These are phyloP conservation scores for Cryptococcus jaspeensis DNA, from an alignment of 1,284 basidiomycete species.

Conservation along the genomic window DNA sequence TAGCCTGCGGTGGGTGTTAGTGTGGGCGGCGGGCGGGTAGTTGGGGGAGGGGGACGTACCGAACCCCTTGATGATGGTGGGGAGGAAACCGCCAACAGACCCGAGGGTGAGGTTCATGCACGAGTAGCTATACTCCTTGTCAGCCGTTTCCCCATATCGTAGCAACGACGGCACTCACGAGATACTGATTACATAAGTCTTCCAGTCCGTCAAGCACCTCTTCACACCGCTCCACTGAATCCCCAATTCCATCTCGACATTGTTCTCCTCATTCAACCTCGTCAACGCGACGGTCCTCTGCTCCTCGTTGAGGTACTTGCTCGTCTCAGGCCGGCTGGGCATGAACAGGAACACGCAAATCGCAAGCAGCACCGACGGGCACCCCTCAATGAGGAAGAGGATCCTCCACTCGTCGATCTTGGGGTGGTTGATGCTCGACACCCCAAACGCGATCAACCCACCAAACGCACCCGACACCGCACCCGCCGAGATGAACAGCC, in stretches of 20 bases:
- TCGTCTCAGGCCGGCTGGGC: constrained; percentile 74
- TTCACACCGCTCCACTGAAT: constrained; percentile 56
- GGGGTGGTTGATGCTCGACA: constrained; percentile 39
- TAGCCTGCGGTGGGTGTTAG: constrained; percentile 52
- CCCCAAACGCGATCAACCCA: constrained; percentile 49
- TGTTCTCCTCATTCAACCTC: constrained; percentile 68
- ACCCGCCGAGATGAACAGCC: constrained; percentile 53
- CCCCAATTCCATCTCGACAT: constrained; percentile 57
- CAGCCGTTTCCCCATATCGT: constrained; percentile 28
- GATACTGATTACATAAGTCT: constrained; percentile 59
- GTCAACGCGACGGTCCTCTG: constrained; percentile 71
- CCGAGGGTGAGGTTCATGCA: constrained; percentile 75
- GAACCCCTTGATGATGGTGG: constrained; percentile 66
- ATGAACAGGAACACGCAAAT: constrained; percentile 64
- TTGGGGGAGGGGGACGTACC: constrained; percentile 3
- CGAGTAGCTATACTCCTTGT: constrained; percentile 65
- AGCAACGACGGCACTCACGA: constrained; percentile 55
- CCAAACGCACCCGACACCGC: constrained; percentile 48
- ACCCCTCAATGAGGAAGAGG: constrained; percentile 62
- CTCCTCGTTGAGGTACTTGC: constrained; percentile 65
- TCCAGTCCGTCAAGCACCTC: constrained; percentile 65
- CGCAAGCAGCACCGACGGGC: constrained; percentile 60
- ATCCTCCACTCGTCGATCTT: constrained; percentile 41
- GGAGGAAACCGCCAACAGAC: constrained; percentile 76
- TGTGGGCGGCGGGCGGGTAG: neutral